Evolutionary conservation across 75 land plant species (phyloP), one percentile per base, ranked within the genome.

Genomic region (Pseudotsuga menziesii): DNA sequence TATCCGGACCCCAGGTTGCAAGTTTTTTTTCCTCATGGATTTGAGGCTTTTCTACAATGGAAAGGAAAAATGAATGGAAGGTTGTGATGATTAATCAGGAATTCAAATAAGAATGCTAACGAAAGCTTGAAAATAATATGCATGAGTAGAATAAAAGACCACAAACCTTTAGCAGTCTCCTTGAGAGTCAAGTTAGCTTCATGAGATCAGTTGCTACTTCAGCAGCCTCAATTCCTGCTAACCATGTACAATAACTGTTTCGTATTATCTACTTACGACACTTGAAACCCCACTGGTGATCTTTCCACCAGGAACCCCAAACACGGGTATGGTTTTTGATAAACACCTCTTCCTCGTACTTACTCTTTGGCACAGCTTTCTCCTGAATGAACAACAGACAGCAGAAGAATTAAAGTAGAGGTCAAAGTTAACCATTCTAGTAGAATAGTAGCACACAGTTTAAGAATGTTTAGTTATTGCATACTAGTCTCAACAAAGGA

Each of bases 231-330:
- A 95, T 95, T 32, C 98, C 98, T 77, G 98, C 98, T 35, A 86
- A 82, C 52, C 98, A 96, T 64, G 98, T 95, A 73, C 98, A 95
- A 73, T 95, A 95, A 77, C 98, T 95, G 71, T 93, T 95, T 20
- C 93, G 61, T 19, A 88, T 88, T 14, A 78, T 81, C 66, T 93
- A 94, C 71, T 83, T 84, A 71, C 98, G 93, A 82, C 98, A 95
- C 72, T 89, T 91, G 81, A 89, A 95, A 39, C 98, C 98, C 98
- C 96, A 95, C 70, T 89, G 96, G 36, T 88, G 89, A 83, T 95
- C 96, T 80, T 91, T 93, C 96, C 96, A 95, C 93, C 92, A 95
- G 29, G 98, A 95, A 73, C 98, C 98, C 98, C 98, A 95, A 54
- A 95, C 96, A 78, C 79, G 80, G 4, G 93, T 93, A 73, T 95